Conservation (phyloP, 2,329 filamentous ascomycete genomes). For the Colletotrichum sp. region DNA sequence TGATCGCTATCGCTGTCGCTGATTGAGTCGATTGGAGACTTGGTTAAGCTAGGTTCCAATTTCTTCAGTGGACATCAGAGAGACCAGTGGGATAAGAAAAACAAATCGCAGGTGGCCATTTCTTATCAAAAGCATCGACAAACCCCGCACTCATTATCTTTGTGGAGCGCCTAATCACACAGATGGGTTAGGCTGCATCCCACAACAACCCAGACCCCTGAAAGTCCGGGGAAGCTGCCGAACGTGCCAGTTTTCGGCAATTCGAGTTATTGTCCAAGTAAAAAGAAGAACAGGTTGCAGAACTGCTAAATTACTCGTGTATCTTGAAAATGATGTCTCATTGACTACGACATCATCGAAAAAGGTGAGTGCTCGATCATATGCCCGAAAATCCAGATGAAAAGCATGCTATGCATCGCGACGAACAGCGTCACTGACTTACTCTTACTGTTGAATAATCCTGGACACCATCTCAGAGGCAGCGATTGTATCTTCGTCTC, state of each 20-base stretch:
- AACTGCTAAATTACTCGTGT: not conserved
- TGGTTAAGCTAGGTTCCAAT: not conserved
- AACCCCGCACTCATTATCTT: not conserved
- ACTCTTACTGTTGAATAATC: not conserved
- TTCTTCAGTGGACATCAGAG: not conserved
- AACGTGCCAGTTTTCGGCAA: not conserved
- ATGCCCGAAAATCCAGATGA: not conserved
- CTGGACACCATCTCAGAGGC: not conserved
- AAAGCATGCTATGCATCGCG: not conserved
- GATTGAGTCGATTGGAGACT: not conserved
- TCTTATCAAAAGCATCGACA: not conserved
- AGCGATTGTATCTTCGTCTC: conserved; percentile 13
- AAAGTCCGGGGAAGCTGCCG: not conserved
- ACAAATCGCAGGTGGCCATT: not conserved
- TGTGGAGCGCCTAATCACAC: not conserved
- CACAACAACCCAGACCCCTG: not conserved
- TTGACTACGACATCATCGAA: not conserved
- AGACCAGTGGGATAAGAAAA: not conserved
- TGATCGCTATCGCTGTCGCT: not conserved
- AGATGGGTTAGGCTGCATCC: not conserved
- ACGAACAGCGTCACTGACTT: not conserved
- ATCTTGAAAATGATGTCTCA: not conserved
- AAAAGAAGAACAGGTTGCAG: not conserved
- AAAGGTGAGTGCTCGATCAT: not conserved
- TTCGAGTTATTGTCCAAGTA: not conserved